Evolutionary conservation across 768 basidiomycete species (phyloP).

Genomic region (Naganishia kalamii): DNA sequence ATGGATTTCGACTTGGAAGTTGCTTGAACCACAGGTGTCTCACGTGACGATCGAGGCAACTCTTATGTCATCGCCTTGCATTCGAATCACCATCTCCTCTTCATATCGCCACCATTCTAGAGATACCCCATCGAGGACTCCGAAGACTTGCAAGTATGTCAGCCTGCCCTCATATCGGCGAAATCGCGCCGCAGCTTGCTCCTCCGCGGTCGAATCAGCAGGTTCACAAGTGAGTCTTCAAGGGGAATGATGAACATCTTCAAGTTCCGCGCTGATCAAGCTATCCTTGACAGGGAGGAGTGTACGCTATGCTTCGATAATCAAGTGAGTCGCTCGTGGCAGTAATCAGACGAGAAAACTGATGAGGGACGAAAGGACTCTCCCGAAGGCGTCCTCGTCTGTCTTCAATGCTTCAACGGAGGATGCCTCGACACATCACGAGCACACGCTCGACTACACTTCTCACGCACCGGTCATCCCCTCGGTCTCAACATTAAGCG

Average conservation of each 20-base stretch:
- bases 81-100: too few relatives aligned
- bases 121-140: not conserved
- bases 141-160: not conserved
- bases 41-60: too few relatives aligned
- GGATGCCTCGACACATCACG: conserved; percentile 59
- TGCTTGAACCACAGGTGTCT: too few relatives aligned
- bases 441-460: conserved; percentile 70
- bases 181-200: conserved; percentile 51
- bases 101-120: not conserved
- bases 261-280: not conserved
- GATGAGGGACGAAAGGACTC: conserved; percentile 55
- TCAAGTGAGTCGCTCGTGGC: conserved; percentile 55
- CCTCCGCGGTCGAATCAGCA: conserved; percentile 62
- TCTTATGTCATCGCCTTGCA: too few relatives aligned
- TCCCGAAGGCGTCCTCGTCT: conserved; percentile 75
- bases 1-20: too few relatives aligned
- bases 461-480: conserved; percentile 62
- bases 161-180: conserved; percentile 55
- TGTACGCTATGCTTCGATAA: conserved; percentile 96
- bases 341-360: not conserved
- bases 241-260: not conserved
- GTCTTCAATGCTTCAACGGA: conserved; percentile 89
- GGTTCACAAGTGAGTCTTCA: conserved; percentile 52
- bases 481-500: conserved; percentile 78
- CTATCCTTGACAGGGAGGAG: conserved; percentile 58